These are phyloP conservation scores for Penicillium sp. DNA, from an alignment of 2,329 filamentous ascomycete species.

Conservation along the genomic window DNA sequence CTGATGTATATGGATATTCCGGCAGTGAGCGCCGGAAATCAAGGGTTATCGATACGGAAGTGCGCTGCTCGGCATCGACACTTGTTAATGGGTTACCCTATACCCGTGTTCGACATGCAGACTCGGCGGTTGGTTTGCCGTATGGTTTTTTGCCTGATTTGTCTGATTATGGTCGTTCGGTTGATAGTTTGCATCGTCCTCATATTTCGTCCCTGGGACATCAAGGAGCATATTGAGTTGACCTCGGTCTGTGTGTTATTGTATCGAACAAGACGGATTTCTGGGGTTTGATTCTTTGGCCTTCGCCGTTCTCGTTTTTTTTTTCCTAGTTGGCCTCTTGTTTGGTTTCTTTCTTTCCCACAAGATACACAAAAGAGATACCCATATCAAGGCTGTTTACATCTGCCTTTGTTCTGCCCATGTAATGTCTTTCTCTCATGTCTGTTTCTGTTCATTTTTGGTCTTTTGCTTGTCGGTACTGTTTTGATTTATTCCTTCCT, in stretches of 20 bases:
- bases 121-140: constrained; percentile 10
- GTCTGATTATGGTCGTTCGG: constrained; percentile 20
- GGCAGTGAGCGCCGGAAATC: constrained; percentile 31
- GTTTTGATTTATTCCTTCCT: background rate
- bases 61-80: constrained; percentile 27
- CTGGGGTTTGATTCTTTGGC: background rate
- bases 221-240: constrained; percentile 17
- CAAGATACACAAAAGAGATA: constrained; percentile 12
- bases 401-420: background rate
- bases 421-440: background rate
- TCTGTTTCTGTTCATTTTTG: background rate
- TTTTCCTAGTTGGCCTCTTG: constrained; percentile 4
- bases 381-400: constrained; percentile 5
- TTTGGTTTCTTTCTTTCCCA: constrained; percentile 3
- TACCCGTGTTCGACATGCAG: constrained; percentile 29
- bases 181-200: constrained; percentile 22
- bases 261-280: background rate
- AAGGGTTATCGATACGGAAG: constrained; percentile 9
- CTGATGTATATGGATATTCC: constrained; percentile 42
- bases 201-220: constrained; percentile 26
- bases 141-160: constrained; percentile 23
- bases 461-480: background rate
- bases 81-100: constrained; percentile 45
- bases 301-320: background rate
- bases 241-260: background rate